These are phyloP conservation scores for Fusarium sambucinum DNA, from an alignment of 2,329 filamentous ascomycete genomes.

Conservation along the genomic window DNA sequence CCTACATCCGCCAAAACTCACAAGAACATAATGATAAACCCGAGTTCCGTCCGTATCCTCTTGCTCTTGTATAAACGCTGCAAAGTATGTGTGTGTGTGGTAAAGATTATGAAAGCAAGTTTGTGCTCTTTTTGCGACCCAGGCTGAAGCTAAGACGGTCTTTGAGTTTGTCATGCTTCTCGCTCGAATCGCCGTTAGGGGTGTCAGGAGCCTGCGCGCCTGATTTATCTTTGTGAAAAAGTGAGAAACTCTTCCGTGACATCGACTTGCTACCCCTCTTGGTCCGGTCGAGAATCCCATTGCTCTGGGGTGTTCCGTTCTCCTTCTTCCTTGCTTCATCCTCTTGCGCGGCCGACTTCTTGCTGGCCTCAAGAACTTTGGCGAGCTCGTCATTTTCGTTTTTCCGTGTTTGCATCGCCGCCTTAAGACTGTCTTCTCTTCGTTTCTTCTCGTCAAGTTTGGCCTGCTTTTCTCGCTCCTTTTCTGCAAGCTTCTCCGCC, in stretches of 20 bases:
- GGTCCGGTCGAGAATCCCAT: slow-evolving; percentile 72
- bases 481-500: slow-evolving; percentile 65
- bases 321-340: slow-evolving; percentile 58
- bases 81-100: slow-evolving; percentile 4
- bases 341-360: slow-evolving; percentile 69
- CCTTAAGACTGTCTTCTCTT: slow-evolving; percentile 67
- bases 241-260: slow-evolving; percentile 79
- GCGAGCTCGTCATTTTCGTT: slow-evolving; percentile 73
- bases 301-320: slow-evolving; percentile 52
- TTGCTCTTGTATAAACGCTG: slow-evolving; percentile 28
- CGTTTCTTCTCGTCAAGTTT: slow-evolving; percentile 58
- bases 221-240: slow-evolving; percentile 67
- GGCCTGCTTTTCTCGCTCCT: slow-evolving; percentile 55
- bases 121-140: slow-evolving; percentile 77
- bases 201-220: slow-evolving; percentile 43
- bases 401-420: slow-evolving; percentile 63
- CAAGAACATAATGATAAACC: slow-evolving; percentile 26
- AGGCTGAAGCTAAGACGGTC: slow-evolving; percentile 75
- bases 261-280: slow-evolving; percentile 82
- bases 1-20: slow-evolving; percentile 38
- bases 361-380: slow-evolving; percentile 75
- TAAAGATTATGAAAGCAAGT: slow-evolving; percentile 51
- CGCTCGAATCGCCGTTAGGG: slow-evolving; percentile 40
- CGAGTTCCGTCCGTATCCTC: slow-evolving; percentile 15
- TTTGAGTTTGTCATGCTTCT: slow-evolving; percentile 66